Evolutionary conservation across 192 early-diverging fungal genomes (phyloP).

Genomic region (Chytriomyces sp.): DNA sequence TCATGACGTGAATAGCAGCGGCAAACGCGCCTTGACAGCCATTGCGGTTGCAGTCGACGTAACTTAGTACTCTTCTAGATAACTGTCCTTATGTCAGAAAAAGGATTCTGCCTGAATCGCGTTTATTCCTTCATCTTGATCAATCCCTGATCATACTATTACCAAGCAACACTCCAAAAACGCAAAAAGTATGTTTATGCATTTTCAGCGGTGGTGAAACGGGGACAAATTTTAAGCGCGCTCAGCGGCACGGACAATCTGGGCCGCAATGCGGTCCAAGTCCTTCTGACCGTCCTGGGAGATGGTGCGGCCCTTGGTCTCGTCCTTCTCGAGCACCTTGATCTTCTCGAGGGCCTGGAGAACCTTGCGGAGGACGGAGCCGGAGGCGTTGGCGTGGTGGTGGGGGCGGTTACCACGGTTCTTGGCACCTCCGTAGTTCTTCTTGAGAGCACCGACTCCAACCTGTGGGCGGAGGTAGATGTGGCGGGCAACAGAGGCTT

Average conservation of each 20-base stretch:
- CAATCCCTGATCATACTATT: too few relatives aligned
- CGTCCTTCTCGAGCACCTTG: conserved; percentile 91
- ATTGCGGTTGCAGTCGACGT: too few relatives aligned
- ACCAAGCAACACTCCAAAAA: too few relatives aligned
- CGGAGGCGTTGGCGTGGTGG: conserved; percentile 84
- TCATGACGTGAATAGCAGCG: too few relatives aligned
- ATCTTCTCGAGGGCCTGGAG: conserved; percentile 99
- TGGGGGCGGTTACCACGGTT: conserved; percentile 94
- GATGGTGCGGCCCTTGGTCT: conserved; percentile 92
- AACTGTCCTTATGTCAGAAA: too few relatives aligned
- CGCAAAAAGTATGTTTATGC: too few relatives aligned
- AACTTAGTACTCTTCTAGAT: too few relatives aligned
- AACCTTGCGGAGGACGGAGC: conserved; percentile 92
- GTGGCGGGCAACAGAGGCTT: conserved; percentile 90
- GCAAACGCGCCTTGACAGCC: too few relatives aligned
- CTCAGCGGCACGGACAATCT: conserved; percentile 29
- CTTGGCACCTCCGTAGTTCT: conserved; percentile 88
- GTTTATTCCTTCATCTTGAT: too few relatives aligned
- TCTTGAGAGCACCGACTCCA: conserved; percentile 93
- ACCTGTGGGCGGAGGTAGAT: conserved; percentile 95
- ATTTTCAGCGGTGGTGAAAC: too few relatives aligned
- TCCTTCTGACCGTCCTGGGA: conserved; percentile 96
- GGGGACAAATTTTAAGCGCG: conserved; percentile 25
- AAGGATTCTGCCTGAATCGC: too few relatives aligned
- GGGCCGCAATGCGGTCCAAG: conserved; percentile 75